Percentiles rank a stretch among this genome's conserved stretches.
phyloP scores from a whole-genome alignment of 257 asterid genomes.

The Solanum piurae region DNA sequence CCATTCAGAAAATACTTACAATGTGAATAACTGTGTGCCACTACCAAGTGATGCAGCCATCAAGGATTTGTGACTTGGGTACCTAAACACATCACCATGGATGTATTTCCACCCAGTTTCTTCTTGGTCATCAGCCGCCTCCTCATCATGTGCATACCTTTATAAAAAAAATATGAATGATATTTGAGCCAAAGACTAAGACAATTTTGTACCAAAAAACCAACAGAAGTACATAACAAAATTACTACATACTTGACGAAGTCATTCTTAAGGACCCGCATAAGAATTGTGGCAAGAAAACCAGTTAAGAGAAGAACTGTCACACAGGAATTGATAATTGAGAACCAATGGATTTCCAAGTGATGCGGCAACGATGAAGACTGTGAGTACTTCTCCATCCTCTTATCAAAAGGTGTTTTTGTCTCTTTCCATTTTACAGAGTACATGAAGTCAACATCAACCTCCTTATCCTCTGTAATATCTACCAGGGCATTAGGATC shows the following conservation, averaged over 20 bases:
- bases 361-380: slow-evolving; percentile 19
- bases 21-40: slow-evolving; percentile 20
- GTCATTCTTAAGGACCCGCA: slow-evolving; percentile 25
- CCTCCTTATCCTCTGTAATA: slow-evolving; percentile 20
- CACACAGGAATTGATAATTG: slow-evolving; percentile 24
- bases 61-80: slow-evolving; percentile 17
- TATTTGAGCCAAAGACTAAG: neutral
- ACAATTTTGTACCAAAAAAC: neutral
- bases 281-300: slow-evolving; percentile 22
- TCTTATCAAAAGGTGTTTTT: slow-evolving; percentile 14
- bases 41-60: slow-evolving; percentile 22
- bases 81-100: slow-evolving; percentile 28
- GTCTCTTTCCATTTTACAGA: slow-evolving; percentile 27
- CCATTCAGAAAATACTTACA: slow-evolving; percentile 3
- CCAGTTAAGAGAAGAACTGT: slow-evolving; percentile 23
- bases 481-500: slow-evolving; percentile 15
- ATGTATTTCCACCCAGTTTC: slow-evolving; percentile 29
- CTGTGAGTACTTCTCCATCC: slow-evolving; percentile 28
- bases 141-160: slow-evolving; percentile 28
- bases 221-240: neutral
- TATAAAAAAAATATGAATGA: neutral
- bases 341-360: slow-evolving; percentile 26
- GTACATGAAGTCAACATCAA: slow-evolving; percentile 20
- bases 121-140: slow-evolving; percentile 23
- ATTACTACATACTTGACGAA: slow-evolving; percentile 14